Evolutionary conservation across 2,329 filamentous ascomycete species (phyloP).

Genomic region (Stachybotrys chlorohalonatus): DNA sequence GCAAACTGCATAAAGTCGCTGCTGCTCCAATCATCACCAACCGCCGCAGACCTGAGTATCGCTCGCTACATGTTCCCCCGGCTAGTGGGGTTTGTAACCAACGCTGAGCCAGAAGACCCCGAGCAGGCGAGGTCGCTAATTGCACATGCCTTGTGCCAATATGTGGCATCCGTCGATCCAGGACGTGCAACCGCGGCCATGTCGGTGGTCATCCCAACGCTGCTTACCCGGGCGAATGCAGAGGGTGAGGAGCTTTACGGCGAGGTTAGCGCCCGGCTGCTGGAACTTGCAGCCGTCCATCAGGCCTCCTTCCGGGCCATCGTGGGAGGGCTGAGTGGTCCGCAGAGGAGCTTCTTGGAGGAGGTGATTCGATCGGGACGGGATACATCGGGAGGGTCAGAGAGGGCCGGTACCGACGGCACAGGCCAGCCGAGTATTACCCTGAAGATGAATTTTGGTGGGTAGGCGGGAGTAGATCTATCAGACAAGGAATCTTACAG

Average conservation of each 20-base stretch:
- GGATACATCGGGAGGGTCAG: conserved; percentile 29
- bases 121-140: conserved; percentile 65
- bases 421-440: conserved; percentile 72
- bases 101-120: conserved; percentile 65
- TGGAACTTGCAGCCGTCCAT: conserved; percentile 74
- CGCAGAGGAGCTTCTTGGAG: conserved; percentile 71
- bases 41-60: conserved; percentile 62
- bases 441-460: conserved; percentile 85
- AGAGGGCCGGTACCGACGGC: conserved; percentile 29
- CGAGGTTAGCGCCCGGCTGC: conserved; percentile 66
- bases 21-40: conserved; percentile 55
- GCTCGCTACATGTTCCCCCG: conserved; percentile 66
- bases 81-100: conserved; percentile 65
- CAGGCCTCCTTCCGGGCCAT: conserved; percentile 65
- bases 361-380: conserved; percentile 63
- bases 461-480: conserved; percentile 11
- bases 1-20: conserved; percentile 84
- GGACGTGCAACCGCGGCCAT: conserved; percentile 51
- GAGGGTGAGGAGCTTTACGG: conserved; percentile 52
- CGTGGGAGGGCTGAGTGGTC: conserved; percentile 60
- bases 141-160: conserved; percentile 67
- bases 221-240: conserved; percentile 62
- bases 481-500: background rate
- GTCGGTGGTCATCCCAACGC: conserved; percentile 66
- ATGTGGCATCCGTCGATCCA: conserved; percentile 41